These are phyloP conservation scores for Saturnispora besseyi DNA, from an alignment of 805 yeast species.

Conservation along the genomic window DNA sequence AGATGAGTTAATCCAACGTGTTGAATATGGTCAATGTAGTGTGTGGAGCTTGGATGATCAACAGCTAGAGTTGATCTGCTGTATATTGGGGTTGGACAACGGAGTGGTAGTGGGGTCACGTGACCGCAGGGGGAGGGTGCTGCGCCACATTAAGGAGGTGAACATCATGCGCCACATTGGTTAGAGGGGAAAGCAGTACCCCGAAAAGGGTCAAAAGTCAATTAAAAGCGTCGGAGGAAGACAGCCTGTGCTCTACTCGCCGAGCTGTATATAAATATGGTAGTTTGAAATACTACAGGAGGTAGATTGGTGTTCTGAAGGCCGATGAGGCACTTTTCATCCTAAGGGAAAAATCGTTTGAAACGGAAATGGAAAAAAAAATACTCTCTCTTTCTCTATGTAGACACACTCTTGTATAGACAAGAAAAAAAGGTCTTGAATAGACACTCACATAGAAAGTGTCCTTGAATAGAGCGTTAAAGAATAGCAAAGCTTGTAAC, in stretches of 20 bases:
- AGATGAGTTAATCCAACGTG: not conserved
- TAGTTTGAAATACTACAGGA: not conserved
- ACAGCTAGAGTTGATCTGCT: not conserved
- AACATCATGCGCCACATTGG: conserved; percentile 7
- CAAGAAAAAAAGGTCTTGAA: not conserved
- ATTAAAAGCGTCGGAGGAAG: not conserved
- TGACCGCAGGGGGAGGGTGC: conserved; percentile 2
- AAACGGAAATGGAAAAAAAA: not conserved
- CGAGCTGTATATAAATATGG: not conserved
- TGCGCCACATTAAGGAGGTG: conserved; percentile 9
- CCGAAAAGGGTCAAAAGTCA: not conserved
- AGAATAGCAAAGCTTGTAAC: not conserved
- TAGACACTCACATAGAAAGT: too few relatives aligned
- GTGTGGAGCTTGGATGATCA: conserved; percentile 1
- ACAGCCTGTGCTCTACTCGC: not conserved
- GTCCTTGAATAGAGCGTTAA: not conserved
- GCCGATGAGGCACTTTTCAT: conserved; percentile 1
- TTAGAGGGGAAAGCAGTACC: not conserved
- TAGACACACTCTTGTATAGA: too few relatives aligned
- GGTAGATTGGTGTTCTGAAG: not conserved
- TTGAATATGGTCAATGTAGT: not conserved
- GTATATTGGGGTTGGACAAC: not conserved
- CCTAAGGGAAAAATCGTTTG: not conserved
- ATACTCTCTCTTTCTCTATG: not conserved
- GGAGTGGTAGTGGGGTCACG: conserved; percentile 4